These are phyloP conservation scores for Isoetes taiwanensis DNA, from an alignment of 75 land plant genomes.

Conservation along the genomic window DNA sequence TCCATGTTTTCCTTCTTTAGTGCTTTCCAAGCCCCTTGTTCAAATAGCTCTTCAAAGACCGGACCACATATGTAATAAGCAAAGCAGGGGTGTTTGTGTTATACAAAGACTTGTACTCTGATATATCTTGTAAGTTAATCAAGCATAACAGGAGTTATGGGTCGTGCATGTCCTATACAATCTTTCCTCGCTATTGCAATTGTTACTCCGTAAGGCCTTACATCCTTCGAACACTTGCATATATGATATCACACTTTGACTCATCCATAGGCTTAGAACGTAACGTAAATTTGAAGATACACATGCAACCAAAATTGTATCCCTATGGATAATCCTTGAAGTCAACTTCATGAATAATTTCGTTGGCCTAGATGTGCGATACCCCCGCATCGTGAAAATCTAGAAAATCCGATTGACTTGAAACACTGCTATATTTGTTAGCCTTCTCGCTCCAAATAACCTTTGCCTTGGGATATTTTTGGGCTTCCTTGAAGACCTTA, in stretches of 20 bases:
- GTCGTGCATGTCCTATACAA: constrained; percentile 61
- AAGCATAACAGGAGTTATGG: constrained; percentile 76
- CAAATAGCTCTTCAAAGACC: constrained; percentile 78
- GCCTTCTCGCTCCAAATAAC: constrained; percentile 77
- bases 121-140: constrained; percentile 92
- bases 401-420: no score
- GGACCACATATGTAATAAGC: constrained; percentile 81
- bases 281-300: constrained; percentile 98
- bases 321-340: no score
- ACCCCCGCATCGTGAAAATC: no score
- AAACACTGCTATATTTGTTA: no score
- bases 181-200: constrained; percentile 75
- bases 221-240: constrained; percentile 95
- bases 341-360: no score
- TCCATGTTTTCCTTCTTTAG: constrained; percentile 67
- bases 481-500: constrained; percentile 87
- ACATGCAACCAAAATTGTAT: constrained; percentile 57
- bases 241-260: constrained; percentile 64
- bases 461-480: constrained; percentile 64
- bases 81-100: constrained; percentile 94
- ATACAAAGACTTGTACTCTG: constrained; percentile 73
- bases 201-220: constrained; percentile 88
- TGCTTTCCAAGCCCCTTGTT: constrained; percentile 62
- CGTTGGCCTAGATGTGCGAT: no score
- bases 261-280: constrained; percentile 98